Evolutionary conservation across 1,139 yeast species (phyloP).

Genomic region (Yamadazyma diospyri): DNA sequence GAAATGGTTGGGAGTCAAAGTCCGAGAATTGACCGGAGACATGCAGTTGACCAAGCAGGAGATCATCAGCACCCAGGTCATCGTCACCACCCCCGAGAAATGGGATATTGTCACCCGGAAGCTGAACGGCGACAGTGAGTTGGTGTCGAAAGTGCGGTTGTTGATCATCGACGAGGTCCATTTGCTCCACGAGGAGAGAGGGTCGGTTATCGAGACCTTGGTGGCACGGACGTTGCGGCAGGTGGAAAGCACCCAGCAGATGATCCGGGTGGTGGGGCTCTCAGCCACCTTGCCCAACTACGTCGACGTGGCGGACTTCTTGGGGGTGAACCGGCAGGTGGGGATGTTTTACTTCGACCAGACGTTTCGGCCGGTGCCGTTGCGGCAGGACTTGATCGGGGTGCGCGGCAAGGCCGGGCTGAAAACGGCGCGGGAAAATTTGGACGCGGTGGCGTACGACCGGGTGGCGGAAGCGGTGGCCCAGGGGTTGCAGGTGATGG

Average conservation of each 20-base stretch:
- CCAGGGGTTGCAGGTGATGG: slow-evolving; percentile 89
- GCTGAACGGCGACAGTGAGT: slow-evolving; percentile 77
- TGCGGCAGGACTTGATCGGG: slow-evolving; percentile 84
- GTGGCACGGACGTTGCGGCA: slow-evolving; percentile 95
- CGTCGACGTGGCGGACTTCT: slow-evolving; percentile 90
- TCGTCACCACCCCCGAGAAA: slow-evolving; percentile 93
- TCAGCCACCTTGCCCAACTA: slow-evolving; percentile 96
- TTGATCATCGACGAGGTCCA: slow-evolving; percentile 96
- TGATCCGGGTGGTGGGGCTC: slow-evolving; percentile 94
- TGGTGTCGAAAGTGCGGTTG: slow-evolving; percentile 79
- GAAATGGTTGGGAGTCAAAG: slow-evolving; percentile 80
- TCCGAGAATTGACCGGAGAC: slow-evolving; percentile 91
- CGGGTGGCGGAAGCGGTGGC: slow-evolving; percentile 65
- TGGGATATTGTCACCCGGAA: slow-evolving; percentile 98
- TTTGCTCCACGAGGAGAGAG: slow-evolving; percentile 94
- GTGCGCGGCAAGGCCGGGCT: slow-evolving; percentile 77
- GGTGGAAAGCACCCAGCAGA: slow-evolving; percentile 88
- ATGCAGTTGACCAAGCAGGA: slow-evolving; percentile 74
- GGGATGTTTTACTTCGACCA: slow-evolving; percentile 96
- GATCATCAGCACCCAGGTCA: slow-evolving; percentile 71
- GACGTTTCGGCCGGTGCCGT: slow-evolving; percentile 90
- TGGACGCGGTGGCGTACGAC: slow-evolving; percentile 75
- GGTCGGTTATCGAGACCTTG: slow-evolving; percentile 92
- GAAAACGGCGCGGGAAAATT: slow-evolving; percentile 67
- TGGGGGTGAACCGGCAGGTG: slow-evolving; percentile 83